These are phyloP conservation scores for Yamadazyma sp. DNA, from an alignment of 1,139 yeast genomes.

Conservation along the genomic window DNA sequence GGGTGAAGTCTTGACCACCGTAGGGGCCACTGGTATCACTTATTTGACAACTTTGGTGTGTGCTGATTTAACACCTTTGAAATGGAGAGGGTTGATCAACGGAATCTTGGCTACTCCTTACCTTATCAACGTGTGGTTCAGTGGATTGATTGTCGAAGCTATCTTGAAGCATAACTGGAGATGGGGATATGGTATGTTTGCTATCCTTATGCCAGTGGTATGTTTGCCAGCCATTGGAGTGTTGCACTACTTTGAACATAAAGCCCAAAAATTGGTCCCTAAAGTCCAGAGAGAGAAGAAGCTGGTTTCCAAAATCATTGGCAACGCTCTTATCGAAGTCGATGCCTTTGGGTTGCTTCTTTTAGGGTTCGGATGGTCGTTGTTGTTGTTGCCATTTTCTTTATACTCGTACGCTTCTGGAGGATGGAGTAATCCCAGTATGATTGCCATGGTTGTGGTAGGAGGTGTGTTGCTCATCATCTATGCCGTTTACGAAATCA, in stretches of 20 bases:
- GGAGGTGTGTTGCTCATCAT: constrained; percentile 29
- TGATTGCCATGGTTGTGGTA: constrained; percentile 36
- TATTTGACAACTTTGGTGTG: constrained; percentile 21
- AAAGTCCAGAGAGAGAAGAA: constrained; percentile 5
- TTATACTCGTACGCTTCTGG: constrained; percentile 24
- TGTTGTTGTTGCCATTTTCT: constrained; percentile 34
- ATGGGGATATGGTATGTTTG: constrained; percentile 44
- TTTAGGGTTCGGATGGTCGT: constrained; percentile 33
- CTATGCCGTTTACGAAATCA: constrained; percentile 25
- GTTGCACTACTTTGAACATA: constrained; percentile 25
- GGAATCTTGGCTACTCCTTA: constrained; percentile 29
- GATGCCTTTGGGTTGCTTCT: constrained; percentile 36
- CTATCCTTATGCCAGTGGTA: constrained; percentile 32
- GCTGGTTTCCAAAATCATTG: constrained; percentile 1
- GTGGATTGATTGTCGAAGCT: constrained; percentile 29
- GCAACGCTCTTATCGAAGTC: constrained; percentile 17
- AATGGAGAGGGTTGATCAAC: constrained; percentile 29
- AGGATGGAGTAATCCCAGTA: constrained; percentile 33
- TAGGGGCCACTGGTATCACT: constrained; percentile 24
- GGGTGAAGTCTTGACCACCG: constrained; percentile 28
- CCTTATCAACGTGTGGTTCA: constrained; percentile 30
- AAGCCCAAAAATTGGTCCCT: constrained; percentile 13
- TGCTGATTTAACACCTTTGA: constrained; percentile 35
- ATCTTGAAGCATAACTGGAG: constrained; percentile 33
- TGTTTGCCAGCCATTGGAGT: constrained; percentile 26